Conservation (phyloP, 108 stramenopile genomes). For the Craspedostauros australis region DNA sequence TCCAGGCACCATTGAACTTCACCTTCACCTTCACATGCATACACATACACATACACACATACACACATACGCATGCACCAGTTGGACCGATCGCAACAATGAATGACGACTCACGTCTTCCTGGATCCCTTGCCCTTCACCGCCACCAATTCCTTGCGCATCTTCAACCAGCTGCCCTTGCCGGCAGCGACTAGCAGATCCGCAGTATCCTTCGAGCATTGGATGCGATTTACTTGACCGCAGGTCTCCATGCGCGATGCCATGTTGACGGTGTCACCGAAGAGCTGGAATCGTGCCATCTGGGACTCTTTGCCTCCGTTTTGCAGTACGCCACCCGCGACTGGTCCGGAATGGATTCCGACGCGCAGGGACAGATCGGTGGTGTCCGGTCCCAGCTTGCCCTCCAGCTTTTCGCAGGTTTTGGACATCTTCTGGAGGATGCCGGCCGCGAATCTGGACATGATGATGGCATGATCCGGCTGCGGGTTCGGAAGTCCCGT, state of each 20-base stretch:
- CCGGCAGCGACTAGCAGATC: conserved; percentile 15
- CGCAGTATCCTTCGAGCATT: conserved; percentile 22
- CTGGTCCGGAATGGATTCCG: conserved; percentile 8
- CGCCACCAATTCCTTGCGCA: conserved; percentile 13
- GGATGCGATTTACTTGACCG: conserved; percentile 8
- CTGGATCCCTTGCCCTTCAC: conserved; percentile 40
- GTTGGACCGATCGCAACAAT: too few relatives aligned
- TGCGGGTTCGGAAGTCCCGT: conserved; percentile 19
- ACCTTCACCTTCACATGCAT: too few relatives aligned
- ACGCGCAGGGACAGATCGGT: conserved; percentile 3
- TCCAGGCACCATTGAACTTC: too few relatives aligned
- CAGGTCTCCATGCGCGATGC: conserved; percentile 15
- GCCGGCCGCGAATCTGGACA: conserved; percentile 19
- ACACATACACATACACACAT: too few relatives aligned
- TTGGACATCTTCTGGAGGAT: conserved; percentile 10
- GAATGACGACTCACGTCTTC: too few relatives aligned
- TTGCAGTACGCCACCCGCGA: conserved; percentile 17
- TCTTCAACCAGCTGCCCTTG: conserved; percentile 17
- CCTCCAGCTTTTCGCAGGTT: conserved; percentile 6
- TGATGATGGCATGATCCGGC: conserved; percentile 16
- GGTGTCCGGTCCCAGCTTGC: conserved; percentile 16
- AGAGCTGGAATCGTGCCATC: conserved; percentile 16
- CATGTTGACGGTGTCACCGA: conserved; percentile 23
- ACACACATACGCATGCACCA: too few relatives aligned
- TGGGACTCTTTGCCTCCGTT: too few relatives aligned